Evolutionary conservation across 176 grass and related monocot genomes (phyloP).

Genomic region (Musa acuminata): DNA sequence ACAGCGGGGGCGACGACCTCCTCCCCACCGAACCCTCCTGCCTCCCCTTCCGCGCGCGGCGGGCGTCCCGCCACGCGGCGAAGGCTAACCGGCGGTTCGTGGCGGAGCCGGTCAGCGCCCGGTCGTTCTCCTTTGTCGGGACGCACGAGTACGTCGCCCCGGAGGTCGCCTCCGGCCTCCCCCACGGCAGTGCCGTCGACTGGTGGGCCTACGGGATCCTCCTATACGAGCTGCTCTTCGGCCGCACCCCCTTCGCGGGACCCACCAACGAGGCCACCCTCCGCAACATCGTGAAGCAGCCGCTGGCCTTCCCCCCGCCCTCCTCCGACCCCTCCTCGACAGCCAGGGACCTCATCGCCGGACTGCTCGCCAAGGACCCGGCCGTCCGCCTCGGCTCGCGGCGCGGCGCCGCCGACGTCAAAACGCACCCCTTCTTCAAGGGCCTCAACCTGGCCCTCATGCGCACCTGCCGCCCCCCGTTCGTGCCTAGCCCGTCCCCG

Average conservation of each 20-base stretch:
- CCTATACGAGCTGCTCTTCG: constrained; percentile 81
- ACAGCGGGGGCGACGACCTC: neutral
- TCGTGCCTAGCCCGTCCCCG: constrained; percentile 35
- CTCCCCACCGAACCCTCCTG: constrained; percentile 27
- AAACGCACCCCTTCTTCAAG: constrained; percentile 76
- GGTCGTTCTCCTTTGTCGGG: constrained; percentile 80
- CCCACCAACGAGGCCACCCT: constrained; percentile 57
- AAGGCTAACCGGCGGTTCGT: constrained; percentile 35
- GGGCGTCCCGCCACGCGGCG: neutral
- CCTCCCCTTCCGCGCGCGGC: constrained; percentile 33
- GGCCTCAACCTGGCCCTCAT: constrained; percentile 76
- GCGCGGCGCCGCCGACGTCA: constrained; percentile 72
- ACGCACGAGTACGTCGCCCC: constrained; percentile 95
- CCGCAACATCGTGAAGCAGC: constrained; percentile 62
- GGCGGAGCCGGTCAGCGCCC: constrained; percentile 66
- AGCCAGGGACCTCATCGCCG: constrained; percentile 63
- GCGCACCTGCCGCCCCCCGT: constrained; percentile 49
- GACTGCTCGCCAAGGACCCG: constrained; percentile 73
- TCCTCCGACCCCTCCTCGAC: neutral
- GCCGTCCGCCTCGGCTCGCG: constrained; percentile 38
- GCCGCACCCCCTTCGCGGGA: constrained; percentile 69
- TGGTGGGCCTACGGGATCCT: constrained; percentile 99
- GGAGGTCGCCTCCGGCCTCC: constrained; percentile 59
- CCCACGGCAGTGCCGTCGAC: constrained; percentile 82
- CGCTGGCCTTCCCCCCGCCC: constrained; percentile 34